phyloP scores from a whole-genome alignment of 805 yeast genomes.

The Jamesozyma piceae region DNA sequence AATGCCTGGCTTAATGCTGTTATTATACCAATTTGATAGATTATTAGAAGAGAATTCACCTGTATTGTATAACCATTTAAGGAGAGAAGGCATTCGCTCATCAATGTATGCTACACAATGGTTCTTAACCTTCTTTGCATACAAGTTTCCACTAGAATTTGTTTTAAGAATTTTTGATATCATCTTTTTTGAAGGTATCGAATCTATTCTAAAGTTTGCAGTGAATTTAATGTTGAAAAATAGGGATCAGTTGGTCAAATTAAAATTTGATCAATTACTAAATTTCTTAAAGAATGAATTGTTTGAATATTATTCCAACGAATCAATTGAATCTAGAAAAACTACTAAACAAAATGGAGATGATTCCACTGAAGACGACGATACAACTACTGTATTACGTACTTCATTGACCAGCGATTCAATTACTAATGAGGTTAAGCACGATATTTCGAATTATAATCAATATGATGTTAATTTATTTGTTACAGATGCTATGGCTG shows the following conservation, averaged over 20 bases:
- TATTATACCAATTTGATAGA: constrained; percentile 84
- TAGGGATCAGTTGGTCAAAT: constrained; percentile 44
- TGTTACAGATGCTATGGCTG: constrained; percentile 63
- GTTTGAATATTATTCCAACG: constrained; percentile 57
- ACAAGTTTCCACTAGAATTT: constrained; percentile 83
- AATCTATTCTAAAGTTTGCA: constrained; percentile 76
- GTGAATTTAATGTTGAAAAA: constrained; percentile 69
- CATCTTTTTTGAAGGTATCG: constrained; percentile 84
- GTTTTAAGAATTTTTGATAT: constrained; percentile 83
- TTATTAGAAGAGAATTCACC: constrained; percentile 72
- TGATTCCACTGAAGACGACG: constrained; percentile 2
- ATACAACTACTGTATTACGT: constrained; percentile 11
- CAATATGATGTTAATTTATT: constrained; percentile 60
- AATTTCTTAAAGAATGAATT: constrained; percentile 71
- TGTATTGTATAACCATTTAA: constrained; percentile 59
- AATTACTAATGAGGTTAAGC: constrained; percentile 1
- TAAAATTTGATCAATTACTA: constrained; percentile 69
- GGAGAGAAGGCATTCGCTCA: constrained; percentile 78
- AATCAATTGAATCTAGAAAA: constrained; percentile 4
- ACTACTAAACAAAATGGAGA: not conserved
- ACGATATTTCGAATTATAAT: constrained; percentile 13
- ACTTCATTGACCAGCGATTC: constrained; percentile 1
- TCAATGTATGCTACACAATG: constrained; percentile 98
- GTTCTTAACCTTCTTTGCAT: constrained; percentile 92
- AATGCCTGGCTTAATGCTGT: constrained; percentile 86